Conservation (phyloP, 192 early-diverging fungal species). For the Linnemannia schmuckeri region DNA sequence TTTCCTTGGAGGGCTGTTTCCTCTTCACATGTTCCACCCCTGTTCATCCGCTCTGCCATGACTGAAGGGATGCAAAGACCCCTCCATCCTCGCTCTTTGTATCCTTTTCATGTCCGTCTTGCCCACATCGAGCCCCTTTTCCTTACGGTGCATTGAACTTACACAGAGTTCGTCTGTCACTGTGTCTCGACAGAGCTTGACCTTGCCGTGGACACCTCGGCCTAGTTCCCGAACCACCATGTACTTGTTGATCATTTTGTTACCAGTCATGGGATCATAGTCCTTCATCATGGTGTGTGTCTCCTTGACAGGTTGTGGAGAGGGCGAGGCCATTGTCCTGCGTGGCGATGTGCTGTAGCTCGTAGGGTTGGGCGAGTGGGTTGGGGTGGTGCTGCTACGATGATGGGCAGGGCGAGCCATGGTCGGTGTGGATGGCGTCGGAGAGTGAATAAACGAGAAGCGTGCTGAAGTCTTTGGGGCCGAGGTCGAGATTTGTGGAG, state of each 20-base stretch:
- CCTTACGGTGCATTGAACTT: conserved; percentile 35
- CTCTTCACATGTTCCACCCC: neutral
- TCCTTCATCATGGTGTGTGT: conserved; percentile 87
- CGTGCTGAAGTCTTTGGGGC: conserved; percentile 41
- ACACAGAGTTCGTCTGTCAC: conserved; percentile 85
- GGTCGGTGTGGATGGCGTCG: conserved; percentile 44
- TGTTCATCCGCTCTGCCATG: neutral
- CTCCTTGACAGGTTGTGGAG: conserved; percentile 76
- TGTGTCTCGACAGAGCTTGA: conserved; percentile 89
- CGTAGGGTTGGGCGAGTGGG: conserved; percentile 23
- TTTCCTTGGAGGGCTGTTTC: neutral
- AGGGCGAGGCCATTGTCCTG: conserved; percentile 26
- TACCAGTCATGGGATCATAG: conserved; percentile 86
- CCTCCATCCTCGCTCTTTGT: neutral
- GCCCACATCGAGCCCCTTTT: neutral
- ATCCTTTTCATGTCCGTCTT: neutral
- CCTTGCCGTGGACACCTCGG: conserved; percentile 95
- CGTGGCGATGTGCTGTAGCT: conserved; percentile 39
- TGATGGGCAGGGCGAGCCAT: conserved; percentile 39
- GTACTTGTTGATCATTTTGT: conserved; percentile 97
- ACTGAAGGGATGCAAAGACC: neutral
- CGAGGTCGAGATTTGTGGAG: conserved; percentile 35
- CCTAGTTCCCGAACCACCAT: conserved; percentile 92
- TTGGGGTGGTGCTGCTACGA: conserved; percentile 41
- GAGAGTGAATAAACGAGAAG: conserved; percentile 48